Percentiles rank a stretch among this genome's conserved stretches.
phyloP scores from a whole-genome alignment of 768 basidiomycete genomes.

The Leccinum pellstonianum region DNA sequence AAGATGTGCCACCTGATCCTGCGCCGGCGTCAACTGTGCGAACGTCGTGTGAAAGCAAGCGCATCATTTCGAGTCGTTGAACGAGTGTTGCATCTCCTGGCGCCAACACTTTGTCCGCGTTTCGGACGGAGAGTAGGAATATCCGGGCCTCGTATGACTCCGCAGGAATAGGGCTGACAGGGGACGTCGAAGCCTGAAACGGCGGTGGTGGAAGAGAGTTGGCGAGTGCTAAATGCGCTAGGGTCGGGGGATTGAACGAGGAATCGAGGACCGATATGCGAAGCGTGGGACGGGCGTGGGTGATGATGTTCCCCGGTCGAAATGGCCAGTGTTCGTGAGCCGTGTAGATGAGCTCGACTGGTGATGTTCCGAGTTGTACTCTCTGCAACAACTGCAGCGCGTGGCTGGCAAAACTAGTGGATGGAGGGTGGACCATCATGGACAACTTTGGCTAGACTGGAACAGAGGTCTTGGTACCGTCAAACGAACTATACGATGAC shows the following conservation, averaged over 20 bases:
- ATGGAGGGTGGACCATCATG: constrained; percentile 9
- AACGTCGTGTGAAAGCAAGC: constrained; percentile 55
- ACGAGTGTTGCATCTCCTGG: constrained; percentile 67
- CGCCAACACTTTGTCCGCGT: constrained; percentile 79
- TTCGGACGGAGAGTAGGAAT: constrained; percentile 79
- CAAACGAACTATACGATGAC: not conserved
- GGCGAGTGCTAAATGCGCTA: constrained; percentile 79
- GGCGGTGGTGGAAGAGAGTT: constrained; percentile 36
- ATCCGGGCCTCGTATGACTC: constrained; percentile 67
- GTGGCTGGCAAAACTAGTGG: constrained; percentile 19
- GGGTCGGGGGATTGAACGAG: constrained; percentile 90
- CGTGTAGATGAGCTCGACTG: constrained; percentile 59
- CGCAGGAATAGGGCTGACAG: not conserved
- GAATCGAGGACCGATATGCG: constrained; percentile 81
- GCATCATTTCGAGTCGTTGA: constrained; percentile 90
- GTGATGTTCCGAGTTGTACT: constrained; percentile 45
- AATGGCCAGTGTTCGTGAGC: constrained; percentile 69
- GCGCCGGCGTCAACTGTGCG: not conserved
- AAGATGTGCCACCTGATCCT: not conserved
- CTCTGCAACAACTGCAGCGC: constrained; percentile 22
- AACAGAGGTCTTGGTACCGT: not conserved
- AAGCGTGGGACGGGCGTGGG: constrained; percentile 26
- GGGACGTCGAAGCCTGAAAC: not conserved
- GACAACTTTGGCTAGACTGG: not conserved
- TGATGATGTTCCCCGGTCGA: constrained; percentile 26